These are phyloP conservation scores for Penicillium pulvis DNA, from an alignment of 495 filamentous ascomycete genomes.

Conservation along the genomic window DNA sequence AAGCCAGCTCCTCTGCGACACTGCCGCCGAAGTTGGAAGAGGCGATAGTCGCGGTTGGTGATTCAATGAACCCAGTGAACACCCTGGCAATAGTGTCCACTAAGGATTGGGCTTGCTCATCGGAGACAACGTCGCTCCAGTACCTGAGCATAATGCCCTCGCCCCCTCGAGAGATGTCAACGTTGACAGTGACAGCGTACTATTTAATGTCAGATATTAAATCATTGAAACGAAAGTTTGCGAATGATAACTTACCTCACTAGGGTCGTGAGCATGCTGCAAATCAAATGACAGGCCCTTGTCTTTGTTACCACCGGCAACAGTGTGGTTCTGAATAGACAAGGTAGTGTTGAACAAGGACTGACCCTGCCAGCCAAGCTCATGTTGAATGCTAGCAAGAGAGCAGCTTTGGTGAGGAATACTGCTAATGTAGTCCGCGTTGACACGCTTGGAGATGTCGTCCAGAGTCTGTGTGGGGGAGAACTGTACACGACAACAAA, in stretches of 20 bases:
- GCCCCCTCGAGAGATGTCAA: constrained; percentile 41
- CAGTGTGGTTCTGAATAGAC: constrained; percentile 53
- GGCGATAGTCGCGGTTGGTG: constrained; percentile 25
- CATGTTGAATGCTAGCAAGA: constrained; percentile 57
- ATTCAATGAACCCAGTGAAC: constrained; percentile 39
- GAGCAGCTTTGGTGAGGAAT: constrained; percentile 55
- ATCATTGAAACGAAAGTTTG: background rate
- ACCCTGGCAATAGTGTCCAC: constrained; percentile 37
- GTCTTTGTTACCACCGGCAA: constrained; percentile 34
- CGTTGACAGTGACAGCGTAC: constrained; percentile 53
- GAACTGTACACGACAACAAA: constrained; percentile 54
- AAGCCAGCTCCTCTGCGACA: background rate
- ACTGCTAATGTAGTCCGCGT: constrained; percentile 51
- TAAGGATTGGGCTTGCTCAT: constrained; percentile 36
- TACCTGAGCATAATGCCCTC: constrained; percentile 53
- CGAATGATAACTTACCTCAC: constrained; percentile 38
- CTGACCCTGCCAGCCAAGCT: constrained; percentile 51
- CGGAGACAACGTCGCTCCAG: constrained; percentile 49
- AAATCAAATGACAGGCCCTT: constrained; percentile 42
- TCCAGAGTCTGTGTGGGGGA: constrained; percentile 32
- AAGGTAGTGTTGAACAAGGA: constrained; percentile 59
- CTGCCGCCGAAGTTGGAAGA: constrained; percentile 22
- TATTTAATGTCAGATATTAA: constrained; percentile 17
- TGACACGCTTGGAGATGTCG: constrained; percentile 46
- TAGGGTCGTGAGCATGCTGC: constrained; percentile 48